Percentiles rank a stretch among this genome's conserved stretches.
These are phyloP conservation scores for Trichoderma cornu-damae DNA, from an alignment of 2,329 filamentous ascomycete genomes.

Conservation along the genomic window DNA sequence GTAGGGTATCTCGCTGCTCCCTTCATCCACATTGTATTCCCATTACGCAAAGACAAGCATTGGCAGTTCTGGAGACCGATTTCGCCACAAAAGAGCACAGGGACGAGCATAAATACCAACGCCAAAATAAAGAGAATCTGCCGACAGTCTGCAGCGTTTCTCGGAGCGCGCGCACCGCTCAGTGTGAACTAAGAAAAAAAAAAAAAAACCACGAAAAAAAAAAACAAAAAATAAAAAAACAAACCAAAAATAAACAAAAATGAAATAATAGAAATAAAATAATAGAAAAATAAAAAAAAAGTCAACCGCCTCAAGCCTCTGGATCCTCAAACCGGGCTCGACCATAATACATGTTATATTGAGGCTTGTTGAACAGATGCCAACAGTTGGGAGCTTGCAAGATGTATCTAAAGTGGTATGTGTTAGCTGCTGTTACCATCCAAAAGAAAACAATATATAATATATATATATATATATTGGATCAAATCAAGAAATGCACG, in stretches of 20 bases:
- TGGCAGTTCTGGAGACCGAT: not conserved
- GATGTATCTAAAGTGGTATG: slow-evolving; percentile 55
- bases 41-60: not conserved
- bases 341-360: slow-evolving; percentile 35
- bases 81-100: not conserved
- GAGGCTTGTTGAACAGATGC: slow-evolving; percentile 58
- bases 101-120: not conserved
- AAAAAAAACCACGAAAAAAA: too few relatives aligned
- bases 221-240: too few relatives aligned
- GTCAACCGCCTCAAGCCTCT: slow-evolving; percentile 22
- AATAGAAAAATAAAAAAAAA: too few relatives aligned
- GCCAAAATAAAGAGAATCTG: not conserved
- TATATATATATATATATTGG: too few relatives aligned
- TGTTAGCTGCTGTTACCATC: not conserved
- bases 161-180: not conserved
- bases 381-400: slow-evolving; percentile 70
- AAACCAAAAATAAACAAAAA: too few relatives aligned
- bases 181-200: too few relatives aligned
- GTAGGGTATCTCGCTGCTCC: slow-evolving; percentile 23
- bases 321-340: slow-evolving; percentile 39
- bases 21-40: slow-evolving; percentile 4
- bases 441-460: not conserved
- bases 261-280: too few relatives aligned
- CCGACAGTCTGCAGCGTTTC: not conserved
- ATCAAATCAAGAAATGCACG: too few relatives aligned